These are phyloP conservation scores for Podila horticola DNA, from an alignment of 192 early-diverging fungal species.

Conservation along the genomic window DNA sequence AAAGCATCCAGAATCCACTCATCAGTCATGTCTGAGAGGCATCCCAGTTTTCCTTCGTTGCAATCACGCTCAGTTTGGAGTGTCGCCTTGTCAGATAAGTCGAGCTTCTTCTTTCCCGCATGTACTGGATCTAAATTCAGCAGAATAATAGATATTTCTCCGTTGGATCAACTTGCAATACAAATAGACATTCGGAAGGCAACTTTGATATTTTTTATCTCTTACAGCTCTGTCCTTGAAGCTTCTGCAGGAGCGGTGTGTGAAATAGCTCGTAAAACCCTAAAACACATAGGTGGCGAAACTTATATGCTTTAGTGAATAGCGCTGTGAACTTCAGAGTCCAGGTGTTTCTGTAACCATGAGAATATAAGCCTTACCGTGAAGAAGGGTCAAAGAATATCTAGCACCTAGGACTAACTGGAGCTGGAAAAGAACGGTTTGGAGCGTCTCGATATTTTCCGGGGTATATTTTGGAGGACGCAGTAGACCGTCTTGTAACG, in stretches of 20 bases:
- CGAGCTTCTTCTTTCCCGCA: background rate
- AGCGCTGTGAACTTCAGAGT: too few species aligned
- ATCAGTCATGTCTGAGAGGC: conserved; percentile 55
- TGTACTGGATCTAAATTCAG: too few species aligned
- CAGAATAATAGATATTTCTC: too few species aligned
- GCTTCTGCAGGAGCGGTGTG: too few species aligned
- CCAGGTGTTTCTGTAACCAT: background rate
- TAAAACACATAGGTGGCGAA: too few species aligned
- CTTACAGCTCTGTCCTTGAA: too few species aligned
- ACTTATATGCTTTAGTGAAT: too few species aligned
- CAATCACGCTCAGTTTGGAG: conserved; percentile 11
- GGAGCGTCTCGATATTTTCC: conserved; percentile 8
- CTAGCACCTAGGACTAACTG: conserved; percentile 10
- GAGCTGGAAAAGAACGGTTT: conserved; percentile 25
- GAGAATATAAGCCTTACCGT: background rate
- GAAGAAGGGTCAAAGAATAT: background rate
- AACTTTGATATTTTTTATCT: too few species aligned
- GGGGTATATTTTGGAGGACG: conserved; percentile 20
- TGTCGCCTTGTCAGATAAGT: conserved; percentile 5
- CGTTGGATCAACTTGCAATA: too few species aligned
- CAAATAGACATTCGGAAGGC: too few species aligned
- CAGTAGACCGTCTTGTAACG: conserved; percentile 14
- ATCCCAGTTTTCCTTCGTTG: conserved; percentile 12
- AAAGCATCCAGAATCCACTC: conserved; percentile 65
- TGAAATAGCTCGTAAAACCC: too few species aligned